Percentiles rank a stretch among this genome's conserved stretches.
Conservation (phyloP, 441 rosid genomes). For the Breynia disticha region DNA sequence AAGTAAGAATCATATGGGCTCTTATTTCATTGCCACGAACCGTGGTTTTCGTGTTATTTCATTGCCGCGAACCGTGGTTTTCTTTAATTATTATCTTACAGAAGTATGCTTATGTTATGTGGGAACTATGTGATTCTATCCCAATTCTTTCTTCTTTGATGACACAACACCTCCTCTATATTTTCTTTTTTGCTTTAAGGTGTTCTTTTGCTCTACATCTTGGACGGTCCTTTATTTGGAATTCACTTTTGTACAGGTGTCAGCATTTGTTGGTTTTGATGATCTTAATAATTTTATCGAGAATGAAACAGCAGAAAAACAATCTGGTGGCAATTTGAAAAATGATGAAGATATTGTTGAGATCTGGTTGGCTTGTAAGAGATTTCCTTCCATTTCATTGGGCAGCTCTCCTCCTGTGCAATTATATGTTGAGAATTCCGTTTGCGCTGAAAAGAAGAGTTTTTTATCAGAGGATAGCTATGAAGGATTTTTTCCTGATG, state of each 20-base stretch:
- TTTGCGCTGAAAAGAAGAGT: constrained; percentile 22
- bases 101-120: too few species aligned
- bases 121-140: too few species aligned
- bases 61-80: too few species aligned
- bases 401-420: constrained; percentile 56
- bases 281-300: constrained; percentile 41
- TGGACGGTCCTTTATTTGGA: constrained; percentile 7
- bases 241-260: constrained; percentile 36
- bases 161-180: too few species aligned
- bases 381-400: constrained; percentile 71
- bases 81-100: too few species aligned
- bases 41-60: too few species aligned
- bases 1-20: too few species aligned
- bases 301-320: constrained; percentile 35
- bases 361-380: constrained; percentile 46
- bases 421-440: constrained; percentile 39
- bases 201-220: constrained; percentile 6
- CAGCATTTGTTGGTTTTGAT: constrained; percentile 43
- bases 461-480: constrained; percentile 25
- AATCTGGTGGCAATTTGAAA: constrained; percentile 27
- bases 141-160: too few species aligned
- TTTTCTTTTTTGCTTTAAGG: neutral
- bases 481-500: constrained; percentile 27
- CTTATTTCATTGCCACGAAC: too few species aligned
- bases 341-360: constrained; percentile 35